phyloP scores from a whole-genome alignment of 1,284 basidiomycete genomes.

The Ceratobasidium papillatum region DNA sequence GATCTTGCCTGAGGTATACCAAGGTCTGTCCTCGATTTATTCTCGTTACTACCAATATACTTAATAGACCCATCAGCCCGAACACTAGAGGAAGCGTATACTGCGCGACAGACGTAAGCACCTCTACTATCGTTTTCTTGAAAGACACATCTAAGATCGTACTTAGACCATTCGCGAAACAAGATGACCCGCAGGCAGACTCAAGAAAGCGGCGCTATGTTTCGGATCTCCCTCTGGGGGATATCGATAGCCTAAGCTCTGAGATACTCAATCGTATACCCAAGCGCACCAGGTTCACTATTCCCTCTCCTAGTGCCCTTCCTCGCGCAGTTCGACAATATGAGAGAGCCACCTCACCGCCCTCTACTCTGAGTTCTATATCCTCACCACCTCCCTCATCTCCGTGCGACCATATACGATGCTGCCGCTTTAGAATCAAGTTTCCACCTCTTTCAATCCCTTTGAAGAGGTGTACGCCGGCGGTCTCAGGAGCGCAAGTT shows the following conservation, averaged over 20 bases:
- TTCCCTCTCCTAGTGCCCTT: background rate
- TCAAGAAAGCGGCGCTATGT: background rate
- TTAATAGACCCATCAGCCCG: background rate
- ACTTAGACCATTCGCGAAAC: slow-evolving; percentile 15
- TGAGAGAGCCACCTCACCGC: background rate
- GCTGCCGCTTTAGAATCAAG: too few species aligned
- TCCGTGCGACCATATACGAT: background rate
- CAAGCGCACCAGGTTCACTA: background rate
- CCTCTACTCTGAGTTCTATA: background rate
- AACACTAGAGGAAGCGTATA: slow-evolving; percentile 20
- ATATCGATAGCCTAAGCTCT: background rate
- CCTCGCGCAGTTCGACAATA: background rate
- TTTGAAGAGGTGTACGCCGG: background rate
- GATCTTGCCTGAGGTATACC: background rate
- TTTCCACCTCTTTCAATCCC: background rate
- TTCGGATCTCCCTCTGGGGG: background rate
- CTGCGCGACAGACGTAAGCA: slow-evolving; percentile 7
- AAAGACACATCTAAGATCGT: background rate
- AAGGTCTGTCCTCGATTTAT: background rate
- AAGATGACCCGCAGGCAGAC: background rate
- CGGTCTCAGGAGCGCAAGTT: background rate
- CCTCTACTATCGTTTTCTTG: background rate
- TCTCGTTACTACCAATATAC: background rate
- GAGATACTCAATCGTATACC: background rate
- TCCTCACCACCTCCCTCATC: background rate